Evolutionary conservation across 441 rosid genomes (phyloP).

Genomic region (Euphorbia celastroides): DNA sequence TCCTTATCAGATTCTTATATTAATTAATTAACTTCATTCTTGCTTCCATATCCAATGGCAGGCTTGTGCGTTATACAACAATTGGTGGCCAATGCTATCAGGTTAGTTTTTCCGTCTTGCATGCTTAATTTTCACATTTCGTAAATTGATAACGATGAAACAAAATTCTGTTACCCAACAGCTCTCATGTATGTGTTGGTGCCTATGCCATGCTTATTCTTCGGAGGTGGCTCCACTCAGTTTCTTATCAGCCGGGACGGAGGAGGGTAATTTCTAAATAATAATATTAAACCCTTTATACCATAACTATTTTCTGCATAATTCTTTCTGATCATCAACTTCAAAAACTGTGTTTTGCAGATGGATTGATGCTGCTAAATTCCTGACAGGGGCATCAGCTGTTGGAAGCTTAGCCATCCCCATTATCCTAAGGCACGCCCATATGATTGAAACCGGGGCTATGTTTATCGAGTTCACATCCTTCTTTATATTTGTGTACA

Average conservation of each 20-base stretch:
- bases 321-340: too few relatives aligned
- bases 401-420: constrained; percentile 93
- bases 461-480: constrained; percentile 96
- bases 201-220: constrained; percentile 97
- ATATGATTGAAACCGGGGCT: constrained; percentile 83
- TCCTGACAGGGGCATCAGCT: constrained; percentile 87
- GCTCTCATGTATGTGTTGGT: constrained; percentile 96
- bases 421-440: constrained; percentile 82
- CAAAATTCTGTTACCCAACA: constrained; percentile 26
- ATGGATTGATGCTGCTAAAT: constrained; percentile 17
- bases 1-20: neutral
- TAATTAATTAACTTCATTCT: neutral
- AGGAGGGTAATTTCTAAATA: constrained; percentile 90
- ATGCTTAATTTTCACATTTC: constrained; percentile 5
- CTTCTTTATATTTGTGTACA: constrained; percentile 85
- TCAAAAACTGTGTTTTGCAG: neutral
- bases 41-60: constrained; percentile 17
- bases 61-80: constrained; percentile 91
- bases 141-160: too few relatives aligned
- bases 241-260: constrained; percentile 83
- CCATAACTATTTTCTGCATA: too few relatives aligned
- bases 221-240: constrained; percentile 97
- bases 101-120: constrained; percentile 29
- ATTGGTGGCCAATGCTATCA: constrained; percentile 99
- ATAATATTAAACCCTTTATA: too few relatives aligned